A percentile compares a stretch with the other conserved stretches of the same genome.
Evolutionary conservation across 345 rosid genomes (phyloP).

Genomic region (Rhodamnia rubescens): DNA sequence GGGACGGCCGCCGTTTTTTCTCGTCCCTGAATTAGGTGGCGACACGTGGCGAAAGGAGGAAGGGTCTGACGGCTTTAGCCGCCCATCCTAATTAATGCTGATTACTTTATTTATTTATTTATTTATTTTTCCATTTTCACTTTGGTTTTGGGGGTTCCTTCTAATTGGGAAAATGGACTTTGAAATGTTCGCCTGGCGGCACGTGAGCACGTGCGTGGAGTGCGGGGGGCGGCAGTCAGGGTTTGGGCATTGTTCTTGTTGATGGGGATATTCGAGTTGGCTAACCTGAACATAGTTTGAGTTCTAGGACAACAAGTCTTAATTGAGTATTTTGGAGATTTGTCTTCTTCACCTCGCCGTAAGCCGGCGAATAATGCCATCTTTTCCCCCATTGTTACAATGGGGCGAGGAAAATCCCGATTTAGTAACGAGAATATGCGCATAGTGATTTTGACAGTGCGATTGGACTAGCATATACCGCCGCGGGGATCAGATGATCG

Average conservation of each 20-base stretch:
- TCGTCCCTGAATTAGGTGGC: not conserved
- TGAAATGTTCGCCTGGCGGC: slow-evolving; percentile 4
- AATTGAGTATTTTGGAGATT: not conserved
- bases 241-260: not conserved
- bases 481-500: fast-evolving
- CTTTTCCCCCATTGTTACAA: not conserved
- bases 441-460: fast-evolving
- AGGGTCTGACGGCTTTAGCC: slow-evolving; percentile 2
- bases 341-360: not conserved
- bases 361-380: not conserved
- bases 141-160: not conserved
- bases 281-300: not conserved
- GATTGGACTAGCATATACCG: fast-evolving
- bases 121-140: not conserved
- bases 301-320: not conserved
- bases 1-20: slow-evolving; percentile 38
- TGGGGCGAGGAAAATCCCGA: not conserved
- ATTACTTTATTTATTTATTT: not conserved
- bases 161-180: not conserved
- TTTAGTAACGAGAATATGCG: not conserved
- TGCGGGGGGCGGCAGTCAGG: not conserved
- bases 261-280: not conserved
- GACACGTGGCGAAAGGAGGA: slow-evolving; percentile 25
- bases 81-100: not conserved
- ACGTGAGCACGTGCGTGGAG: slow-evolving; percentile 9